phyloP scores from a whole-genome alignment of 345 rosid species.

The Corchorus capsularis region DNA sequence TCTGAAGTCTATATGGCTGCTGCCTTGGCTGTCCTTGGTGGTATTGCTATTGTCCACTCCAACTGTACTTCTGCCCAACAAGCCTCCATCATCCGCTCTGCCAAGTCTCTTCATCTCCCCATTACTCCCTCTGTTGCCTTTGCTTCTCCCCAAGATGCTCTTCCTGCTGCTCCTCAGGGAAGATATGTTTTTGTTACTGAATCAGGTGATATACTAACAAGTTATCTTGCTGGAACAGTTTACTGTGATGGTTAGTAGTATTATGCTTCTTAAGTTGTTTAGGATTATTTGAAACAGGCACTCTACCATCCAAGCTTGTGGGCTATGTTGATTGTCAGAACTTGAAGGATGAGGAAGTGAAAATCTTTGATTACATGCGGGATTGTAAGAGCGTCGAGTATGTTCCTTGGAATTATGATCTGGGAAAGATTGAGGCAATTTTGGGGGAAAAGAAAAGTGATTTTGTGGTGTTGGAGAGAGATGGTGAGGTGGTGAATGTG shows the following conservation, averaged over 20 bases:
- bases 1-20: conserved; percentile 88
- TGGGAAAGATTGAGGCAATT: conserved; percentile 46
- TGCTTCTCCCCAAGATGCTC: conserved; percentile 37
- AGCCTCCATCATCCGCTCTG: conserved; percentile 60
- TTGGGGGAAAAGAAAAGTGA: conserved; percentile 49
- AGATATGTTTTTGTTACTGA: conserved; percentile 39
- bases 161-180: conserved; percentile 33
- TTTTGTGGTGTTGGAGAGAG: conserved; percentile 59
- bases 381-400: conserved; percentile 39
- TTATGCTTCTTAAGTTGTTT: neutral
- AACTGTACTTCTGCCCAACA: conserved; percentile 63
- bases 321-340: conserved; percentile 72
- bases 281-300: conserved; percentile 39
- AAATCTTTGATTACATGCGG: conserved; percentile 58
- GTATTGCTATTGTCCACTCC: conserved; percentile 77
- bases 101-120: conserved; percentile 72
- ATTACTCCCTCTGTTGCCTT: conserved; percentile 55
- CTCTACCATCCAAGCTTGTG: conserved; percentile 43
- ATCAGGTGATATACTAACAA: conserved; percentile 28
- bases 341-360: conserved; percentile 52
- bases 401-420: conserved; percentile 57
- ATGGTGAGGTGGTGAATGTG: conserved; percentile 63
- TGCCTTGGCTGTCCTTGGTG: conserved; percentile 83
- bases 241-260: neutral
- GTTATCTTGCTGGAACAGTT: neutral